A percentile compares a stretch with the other conserved stretches of the same genome.
Conservation (phyloP, 148 eudicot genomes). For the Spergularia bocconei region DNA sequence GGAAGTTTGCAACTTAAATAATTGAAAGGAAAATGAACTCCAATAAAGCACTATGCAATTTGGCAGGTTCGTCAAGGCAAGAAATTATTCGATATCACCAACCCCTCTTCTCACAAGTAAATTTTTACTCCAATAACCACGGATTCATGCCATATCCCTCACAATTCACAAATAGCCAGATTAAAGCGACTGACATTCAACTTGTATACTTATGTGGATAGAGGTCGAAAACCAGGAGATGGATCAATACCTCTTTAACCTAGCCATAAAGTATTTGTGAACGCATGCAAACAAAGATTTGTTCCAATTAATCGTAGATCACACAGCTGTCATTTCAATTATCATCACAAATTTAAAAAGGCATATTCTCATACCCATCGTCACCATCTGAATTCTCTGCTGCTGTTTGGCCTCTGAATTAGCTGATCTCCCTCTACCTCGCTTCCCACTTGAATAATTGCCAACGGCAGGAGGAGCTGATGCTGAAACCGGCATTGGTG, state of each 20-base stretch:
- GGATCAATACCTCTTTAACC: too few relatives aligned
- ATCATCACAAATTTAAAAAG: conserved; percentile 2
- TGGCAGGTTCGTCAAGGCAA: background rate
- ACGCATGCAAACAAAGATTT: too few relatives aligned
- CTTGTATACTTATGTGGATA: too few relatives aligned
- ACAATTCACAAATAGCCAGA: too few relatives aligned
- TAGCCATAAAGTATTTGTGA: too few relatives aligned
- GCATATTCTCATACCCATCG: conserved; percentile 38
- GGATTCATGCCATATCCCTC: too few relatives aligned
- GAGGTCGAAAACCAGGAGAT: too few relatives aligned
- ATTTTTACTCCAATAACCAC: background rate
- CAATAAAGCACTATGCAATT: background rate
- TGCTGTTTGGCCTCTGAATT: conserved; percentile 41
- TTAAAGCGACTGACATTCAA: too few relatives aligned
- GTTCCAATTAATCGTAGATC: background rate
- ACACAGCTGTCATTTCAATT: background rate
- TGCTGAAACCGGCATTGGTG: conserved; percentile 39
- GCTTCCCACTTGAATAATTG: conserved; percentile 31
- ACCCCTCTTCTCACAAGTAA: background rate
- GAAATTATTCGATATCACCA: background rate
- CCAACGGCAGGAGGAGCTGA: conserved; percentile 42
- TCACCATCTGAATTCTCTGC: conserved; percentile 31
- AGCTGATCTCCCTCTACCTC: conserved; percentile 34
- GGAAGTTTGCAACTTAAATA: too few relatives aligned
- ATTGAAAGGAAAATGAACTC: too few relatives aligned